These are phyloP conservation scores for Cryptococcus floricola DNA, from an alignment of 1,284 basidiomycete species.

Conservation along the genomic window DNA sequence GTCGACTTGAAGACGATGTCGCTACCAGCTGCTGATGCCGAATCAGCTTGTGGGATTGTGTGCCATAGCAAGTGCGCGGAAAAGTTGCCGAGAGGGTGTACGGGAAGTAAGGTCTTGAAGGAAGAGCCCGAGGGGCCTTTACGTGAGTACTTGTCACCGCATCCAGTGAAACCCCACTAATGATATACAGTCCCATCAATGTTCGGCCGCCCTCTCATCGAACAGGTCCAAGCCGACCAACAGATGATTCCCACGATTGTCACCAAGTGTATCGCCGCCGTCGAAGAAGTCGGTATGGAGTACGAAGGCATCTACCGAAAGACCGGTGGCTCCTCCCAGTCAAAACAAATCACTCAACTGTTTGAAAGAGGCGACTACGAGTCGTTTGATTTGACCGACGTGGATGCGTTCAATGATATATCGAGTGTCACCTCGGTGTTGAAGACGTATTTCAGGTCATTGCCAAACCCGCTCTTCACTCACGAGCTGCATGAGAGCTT, in stretches of 20 bases:
- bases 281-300: constrained; percentile 72
- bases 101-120: constrained; percentile 24
- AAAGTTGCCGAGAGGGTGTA: constrained; percentile 45
- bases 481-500: constrained; percentile 89
- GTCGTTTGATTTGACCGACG: constrained; percentile 81
- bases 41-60: constrained; percentile 50
- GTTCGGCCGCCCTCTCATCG: constrained; percentile 81
- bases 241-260: constrained; percentile 80
- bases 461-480: constrained; percentile 87
- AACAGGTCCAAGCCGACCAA: constrained; percentile 74
- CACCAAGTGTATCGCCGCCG: constrained; percentile 90
- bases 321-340: constrained; percentile 87
- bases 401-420: constrained; percentile 89
- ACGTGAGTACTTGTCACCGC: constrained; percentile 52
- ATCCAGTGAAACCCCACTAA: not conserved
- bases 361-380: constrained; percentile 89
- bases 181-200: constrained; percentile 66
- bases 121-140: constrained; percentile 44
- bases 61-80: constrained; percentile 52
- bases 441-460: constrained; percentile 90
- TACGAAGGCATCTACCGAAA: constrained; percentile 84
- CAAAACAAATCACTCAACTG: constrained; percentile 86
- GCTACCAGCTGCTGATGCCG: not conserved
- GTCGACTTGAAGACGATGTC: not conserved
- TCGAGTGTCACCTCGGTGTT: constrained; percentile 93